Evolutionary conservation across 805 yeast species (phyloP).

Genomic region (Suhomyces sp.): DNA sequence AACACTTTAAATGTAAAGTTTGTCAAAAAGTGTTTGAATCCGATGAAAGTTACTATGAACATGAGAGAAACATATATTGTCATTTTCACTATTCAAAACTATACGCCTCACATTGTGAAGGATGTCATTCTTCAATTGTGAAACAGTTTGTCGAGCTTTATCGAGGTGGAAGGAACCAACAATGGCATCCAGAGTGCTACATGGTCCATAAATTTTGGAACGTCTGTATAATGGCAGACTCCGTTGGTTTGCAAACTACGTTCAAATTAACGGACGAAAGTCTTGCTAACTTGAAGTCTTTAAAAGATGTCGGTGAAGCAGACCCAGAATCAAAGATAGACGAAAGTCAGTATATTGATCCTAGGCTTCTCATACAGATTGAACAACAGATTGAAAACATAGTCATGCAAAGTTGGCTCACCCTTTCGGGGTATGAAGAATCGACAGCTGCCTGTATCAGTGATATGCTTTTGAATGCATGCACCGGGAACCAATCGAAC

Average conservation of each 20-base stretch:
- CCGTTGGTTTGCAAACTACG: constrained; percentile 44
- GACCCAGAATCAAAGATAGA: constrained; percentile 8
- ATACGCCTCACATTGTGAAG: constrained; percentile 88
- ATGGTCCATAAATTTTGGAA: constrained; percentile 98
- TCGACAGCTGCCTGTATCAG: constrained; percentile 85
- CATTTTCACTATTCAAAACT: constrained; percentile 87
- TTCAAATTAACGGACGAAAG: constrained; percentile 11
- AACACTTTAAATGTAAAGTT: constrained; percentile 88
- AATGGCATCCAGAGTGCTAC: constrained; percentile 99
- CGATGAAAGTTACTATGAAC: constrained; percentile 90
- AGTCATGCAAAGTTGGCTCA: constrained; percentile 75
- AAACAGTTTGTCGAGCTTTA: constrained; percentile 92
- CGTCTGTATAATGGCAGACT: constrained; percentile 65
- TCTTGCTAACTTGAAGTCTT: constrained; percentile 10
- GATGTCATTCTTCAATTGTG: constrained; percentile 86
- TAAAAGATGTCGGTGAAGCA: constrained; percentile 6
- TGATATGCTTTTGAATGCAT: constrained; percentile 83
- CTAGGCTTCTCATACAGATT: constrained; percentile 48
- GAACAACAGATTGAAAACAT: constrained; percentile 63
- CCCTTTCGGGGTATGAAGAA: constrained; percentile 86
- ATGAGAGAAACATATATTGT: constrained; percentile 77
- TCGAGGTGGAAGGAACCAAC: constrained; percentile 87
- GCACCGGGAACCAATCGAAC: constrained; percentile 62
- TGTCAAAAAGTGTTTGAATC: constrained; percentile 85
- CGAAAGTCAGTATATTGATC: constrained; percentile 22